phyloP scores from a whole-genome alignment of 2,329 filamentous ascomycete species.

The Neonectria coccinea region DNA sequence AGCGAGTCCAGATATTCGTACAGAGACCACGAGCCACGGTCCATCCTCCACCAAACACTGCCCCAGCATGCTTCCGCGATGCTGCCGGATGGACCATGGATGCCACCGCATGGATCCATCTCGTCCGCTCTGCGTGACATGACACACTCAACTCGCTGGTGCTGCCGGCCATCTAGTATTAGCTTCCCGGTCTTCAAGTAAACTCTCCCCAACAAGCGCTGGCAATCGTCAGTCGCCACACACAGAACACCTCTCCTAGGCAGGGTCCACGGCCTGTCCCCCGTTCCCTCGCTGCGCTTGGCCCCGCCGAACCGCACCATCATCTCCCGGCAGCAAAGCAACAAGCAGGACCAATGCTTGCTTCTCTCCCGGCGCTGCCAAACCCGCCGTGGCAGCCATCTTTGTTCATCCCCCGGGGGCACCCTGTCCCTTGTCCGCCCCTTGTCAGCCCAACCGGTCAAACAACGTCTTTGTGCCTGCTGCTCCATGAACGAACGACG shows the following conservation, averaged over 20 bases:
- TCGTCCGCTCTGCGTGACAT: conserved; percentile 41
- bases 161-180: conserved; percentile 20
- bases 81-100: conserved; percentile 35
- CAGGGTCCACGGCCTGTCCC: conserved; percentile 11
- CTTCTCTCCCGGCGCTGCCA: conserved; percentile 30
- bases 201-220: conserved; percentile 21
- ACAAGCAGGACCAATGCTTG: conserved; percentile 22
- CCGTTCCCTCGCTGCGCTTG: conserved; percentile 26
- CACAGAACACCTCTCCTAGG: conserved; percentile 18
- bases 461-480: conserved; percentile 22
- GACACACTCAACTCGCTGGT: conserved; percentile 41
- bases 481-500: conserved; percentile 10
- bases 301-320: conserved; percentile 40
- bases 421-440: background rate
- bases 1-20: too few species aligned
- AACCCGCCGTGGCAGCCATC: conserved; percentile 24
- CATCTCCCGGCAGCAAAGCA: conserved; percentile 38
- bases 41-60: conserved; percentile 41
- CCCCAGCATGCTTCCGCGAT: conserved; percentile 38
- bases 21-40: conserved; percentile 13
- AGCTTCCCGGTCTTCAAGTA: conserved; percentile 6
- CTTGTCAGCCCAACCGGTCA: conserved; percentile 12
- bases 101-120: conserved; percentile 40
- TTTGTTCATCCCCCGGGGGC: conserved; percentile 19
- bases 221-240: conserved; percentile 23